Base-by-base conservation (phyloP, 2,329 filamentous ascomycete genomes). In the Claviceps sp. region DNA sequence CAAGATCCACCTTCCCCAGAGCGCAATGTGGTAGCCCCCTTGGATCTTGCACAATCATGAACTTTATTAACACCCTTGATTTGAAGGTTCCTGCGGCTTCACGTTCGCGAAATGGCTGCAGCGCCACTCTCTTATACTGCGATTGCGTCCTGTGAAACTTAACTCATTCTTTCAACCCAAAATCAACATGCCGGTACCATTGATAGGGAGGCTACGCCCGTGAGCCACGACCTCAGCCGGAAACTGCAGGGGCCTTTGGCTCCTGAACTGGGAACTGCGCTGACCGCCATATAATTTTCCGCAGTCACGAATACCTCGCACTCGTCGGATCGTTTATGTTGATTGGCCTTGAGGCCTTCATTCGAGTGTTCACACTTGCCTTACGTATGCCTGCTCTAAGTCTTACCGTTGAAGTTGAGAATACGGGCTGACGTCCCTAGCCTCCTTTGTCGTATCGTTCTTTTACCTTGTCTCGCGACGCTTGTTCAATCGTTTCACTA, bases 331-430 rank as follows among this genome's bases (percentile, higher is more conserved):
- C 91, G 7, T 86, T 97, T 62, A 62, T 88, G 50, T 78, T 98
- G 40, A 84, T 97, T 54, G 76, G 81, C 47, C 76, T 95, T 58
- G 93, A 98, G 68, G 82, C 83, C 52, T 63, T 95, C 55, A 85
- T 95, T 61, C 83, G 91, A 60, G 74, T 95, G 54, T 79, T 95
- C 56, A 97, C 93, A 1, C 78, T 96, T 55, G 87, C 88, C 38
- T 78, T 98, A 43, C 93, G 86, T 90, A 72, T 65, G 84, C 71
- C 30, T 47, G 38, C 30, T 7, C 43, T 8, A 46, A 49, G 54
- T 53, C 50, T 55, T 60, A 50, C 51, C 40, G 48, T 50, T 22
- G 30, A 37, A 42, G 43, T 46, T n/a, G 51, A 14, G 53, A 5
- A 56, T 18, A 55, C 49, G 48, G 47, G 47, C 52, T 57, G 59